Evolutionary conservation across 2,329 filamentous ascomycete genomes (phyloP), one percentile per base, ranked within the genome.

Genomic region (Ophiocordyceps australis): DNA sequence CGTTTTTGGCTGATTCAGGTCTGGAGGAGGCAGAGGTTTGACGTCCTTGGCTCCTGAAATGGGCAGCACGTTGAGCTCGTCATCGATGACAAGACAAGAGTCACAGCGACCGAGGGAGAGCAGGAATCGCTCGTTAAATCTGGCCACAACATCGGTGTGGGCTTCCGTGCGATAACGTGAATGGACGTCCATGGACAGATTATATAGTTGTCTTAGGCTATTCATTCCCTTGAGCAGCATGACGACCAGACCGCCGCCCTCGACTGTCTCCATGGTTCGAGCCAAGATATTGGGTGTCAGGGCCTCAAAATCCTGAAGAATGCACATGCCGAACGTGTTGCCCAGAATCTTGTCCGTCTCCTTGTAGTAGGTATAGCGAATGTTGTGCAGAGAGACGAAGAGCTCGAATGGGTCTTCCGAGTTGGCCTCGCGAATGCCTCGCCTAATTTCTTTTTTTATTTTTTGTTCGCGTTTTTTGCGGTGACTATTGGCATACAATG

Each of bases 291-390:
- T 98, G n/a, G 89, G 89, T 8, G 89, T 98, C 38, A 98, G 69
- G 21, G 85, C 89, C 53, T 98, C 89, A 42, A 98, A 98, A 46
- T 98, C 89, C 51, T 98, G 89, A 38, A 98, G 57, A 36, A 98
- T 92, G 49, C 83, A 94, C 81, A 94, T 94, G 46, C 86, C 86
- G 46, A 89, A 98, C 22, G 89, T 98, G 50, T 95, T 92, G 48
- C 89, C 89, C 29, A 95, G 55, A 45, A 98, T 94, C 62, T 94
- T 95, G 44, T 98, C 89, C 16, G 89, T 95, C 58, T 98, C 89
- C 56, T 98, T 98, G 62, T 98, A 98, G 64, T 93, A 98, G 30
- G 89, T 82, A 66, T 98, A 98, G 51, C 89, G 79, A 48, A 98
- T 93, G 52, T 94, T 83, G 57, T 95, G 80, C 30, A 93, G 73